Percentiles rank a stretch among this genome's conserved stretches.
Evolutionary conservation across 257 asterid species (phyloP).

Genomic region (Nicotiana attenuata): DNA sequence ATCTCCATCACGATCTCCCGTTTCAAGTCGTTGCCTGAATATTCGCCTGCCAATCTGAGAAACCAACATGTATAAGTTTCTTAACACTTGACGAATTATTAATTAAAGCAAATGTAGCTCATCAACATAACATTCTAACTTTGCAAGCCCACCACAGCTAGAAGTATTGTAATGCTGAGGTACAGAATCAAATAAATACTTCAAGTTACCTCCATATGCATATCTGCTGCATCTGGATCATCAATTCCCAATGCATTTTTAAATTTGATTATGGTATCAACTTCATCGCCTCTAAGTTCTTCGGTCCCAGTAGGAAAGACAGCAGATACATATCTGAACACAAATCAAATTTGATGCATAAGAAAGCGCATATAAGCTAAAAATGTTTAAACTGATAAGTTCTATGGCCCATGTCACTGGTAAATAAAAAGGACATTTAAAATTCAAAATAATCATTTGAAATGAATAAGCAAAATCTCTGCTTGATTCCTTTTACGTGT

Average conservation of each 20-base stretch:
- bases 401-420: neutral
- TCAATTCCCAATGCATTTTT: constrained; percentile 89
- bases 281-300: constrained; percentile 87
- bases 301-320: constrained; percentile 77
- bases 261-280: constrained; percentile 68
- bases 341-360: neutral
- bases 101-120: neutral
- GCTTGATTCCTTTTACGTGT: constrained; percentile 1
- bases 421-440: neutral
- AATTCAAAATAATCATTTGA: neutral
- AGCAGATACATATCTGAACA: constrained; percentile 63
- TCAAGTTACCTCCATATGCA: constrained; percentile 91
- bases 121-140: neutral
- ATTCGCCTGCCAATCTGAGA: constrained; percentile 91
- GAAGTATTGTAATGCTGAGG: neutral
- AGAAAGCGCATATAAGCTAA: neutral
- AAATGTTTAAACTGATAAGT: neutral
- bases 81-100: neutral
- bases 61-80: constrained; percentile 26
- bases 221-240: constrained; percentile 95
- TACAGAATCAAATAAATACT: constrained; percentile 9
- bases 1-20: constrained; percentile 80
- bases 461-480: neutral
- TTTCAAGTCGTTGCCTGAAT: constrained; percentile 92
- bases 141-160: neutral